Base-by-base conservation (phyloP, 352 stramenopile genomes). In the Pythium rishiriense region DNA sequence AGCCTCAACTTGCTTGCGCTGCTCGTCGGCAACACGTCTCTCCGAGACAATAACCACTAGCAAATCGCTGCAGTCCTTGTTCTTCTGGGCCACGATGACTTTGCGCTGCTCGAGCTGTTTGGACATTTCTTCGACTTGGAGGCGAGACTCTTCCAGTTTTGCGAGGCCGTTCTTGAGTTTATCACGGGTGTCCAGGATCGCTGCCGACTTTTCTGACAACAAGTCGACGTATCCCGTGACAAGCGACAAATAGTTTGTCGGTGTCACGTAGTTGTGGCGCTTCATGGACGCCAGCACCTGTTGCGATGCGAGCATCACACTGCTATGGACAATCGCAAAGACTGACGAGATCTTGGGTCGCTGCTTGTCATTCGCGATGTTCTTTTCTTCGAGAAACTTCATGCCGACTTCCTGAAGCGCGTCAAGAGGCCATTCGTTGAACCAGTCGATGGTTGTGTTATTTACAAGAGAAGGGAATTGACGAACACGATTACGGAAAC, bases 61-160 rank as follows among this genome's bases (percentile, higher is more conserved):
- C 48, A 98, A 75, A 63, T 98, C 90, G 56, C 97, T 97, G 66
- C 93, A 98, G 56, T 98, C 92, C 33, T 98, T 97, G 63, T 98
- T 97, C 52, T 96, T 92, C 52, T 96, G 76, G 3, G 86, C 90
- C 3, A 97, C 91, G 1, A 97, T 71, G 19, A 97, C 67, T 59
- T 98, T 97, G 7, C 93, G 94, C 62, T 94, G 70, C 53, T 94
- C 85, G 8, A 96, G 74, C 29, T 94, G 85, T 50, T 87, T 91
- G 14, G 85, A 94, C 85, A 96, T 93, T 19, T 92, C 80, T 65
- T 94, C 87, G 9, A 96, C 85, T 54, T 94, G 83, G 28, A 91
- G 33, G 21, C 85, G 81, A 1, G 83, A 91, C 37, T 96, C 87
- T 71, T 94, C 85, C 0, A 96, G 74, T 61, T 94, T 94, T 0